Conservation (phyloP, 2,329 filamentous ascomycete genomes). For the Aureobasidium sp. region DNA sequence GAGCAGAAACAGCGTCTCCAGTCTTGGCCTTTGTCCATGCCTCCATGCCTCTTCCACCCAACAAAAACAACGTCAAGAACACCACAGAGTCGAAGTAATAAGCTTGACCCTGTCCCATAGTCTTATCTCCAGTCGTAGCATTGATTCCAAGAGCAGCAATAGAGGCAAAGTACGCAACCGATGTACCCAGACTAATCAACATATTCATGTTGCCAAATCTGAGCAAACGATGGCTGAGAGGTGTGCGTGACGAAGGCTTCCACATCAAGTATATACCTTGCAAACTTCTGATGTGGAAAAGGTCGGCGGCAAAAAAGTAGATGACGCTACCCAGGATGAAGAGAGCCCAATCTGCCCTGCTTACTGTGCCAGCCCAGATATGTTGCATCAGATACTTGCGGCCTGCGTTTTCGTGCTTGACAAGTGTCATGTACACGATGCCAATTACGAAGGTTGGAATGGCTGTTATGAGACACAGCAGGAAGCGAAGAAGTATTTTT, state of each 20-base stretch:
- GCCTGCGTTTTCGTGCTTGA: conserved; percentile 49
- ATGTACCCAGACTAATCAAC: conserved; percentile 80
- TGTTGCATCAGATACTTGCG: conserved; percentile 61
- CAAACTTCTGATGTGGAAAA: conserved; percentile 71
- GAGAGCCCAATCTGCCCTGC: conserved; percentile 67
- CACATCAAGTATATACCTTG: conserved; percentile 74
- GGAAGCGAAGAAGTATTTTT: conserved; percentile 59
- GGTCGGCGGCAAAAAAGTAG: conserved; percentile 77
- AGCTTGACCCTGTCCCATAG: conserved; percentile 15
- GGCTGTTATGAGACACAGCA: conserved; percentile 59
- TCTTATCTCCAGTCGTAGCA: conserved; percentile 24
- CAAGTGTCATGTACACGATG: conserved; percentile 82
- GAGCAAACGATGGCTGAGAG: conserved; percentile 68
- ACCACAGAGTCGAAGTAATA: conserved; percentile 87
- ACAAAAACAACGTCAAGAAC: conserved; percentile 80
- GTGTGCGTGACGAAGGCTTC: conserved; percentile 64
- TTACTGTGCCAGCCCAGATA: conserved; percentile 59
- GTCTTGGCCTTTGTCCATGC: conserved; percentile 87
- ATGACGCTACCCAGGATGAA: conserved; percentile 77
- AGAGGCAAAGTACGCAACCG: conserved; percentile 78
- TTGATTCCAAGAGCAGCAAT: conserved; percentile 63
- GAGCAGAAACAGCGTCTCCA: conserved; percentile 72
- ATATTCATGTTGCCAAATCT: conserved; percentile 98
- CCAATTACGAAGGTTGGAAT: conserved; percentile 83
- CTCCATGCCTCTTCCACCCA: conserved; percentile 67